A percentile compares a stretch with the other conserved stretches of the same genome.
Evolutionary conservation across 1,139 yeast genomes (phyloP).

Genomic region (Saccharomyces uvarum): DNA sequence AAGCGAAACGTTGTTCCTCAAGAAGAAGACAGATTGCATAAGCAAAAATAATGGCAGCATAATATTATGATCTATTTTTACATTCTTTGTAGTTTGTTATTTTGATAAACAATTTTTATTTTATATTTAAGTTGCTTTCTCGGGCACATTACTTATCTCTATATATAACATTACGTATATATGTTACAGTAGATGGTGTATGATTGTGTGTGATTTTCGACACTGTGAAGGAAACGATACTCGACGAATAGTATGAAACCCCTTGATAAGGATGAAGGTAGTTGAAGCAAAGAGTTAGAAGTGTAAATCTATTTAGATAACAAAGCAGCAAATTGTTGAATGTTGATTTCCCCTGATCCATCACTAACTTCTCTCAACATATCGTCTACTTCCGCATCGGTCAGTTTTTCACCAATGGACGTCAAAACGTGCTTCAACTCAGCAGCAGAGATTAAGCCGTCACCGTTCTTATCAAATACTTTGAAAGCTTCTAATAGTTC

Average conservation of each 20-base stretch:
- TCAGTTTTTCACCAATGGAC: slow-evolving; percentile 90
- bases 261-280: slow-evolving; percentile 1
- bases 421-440: slow-evolving; percentile 95
- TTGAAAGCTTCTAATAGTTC: slow-evolving; percentile 96
- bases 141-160: neutral
- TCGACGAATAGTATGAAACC: neutral
- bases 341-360: slow-evolving; percentile 93
- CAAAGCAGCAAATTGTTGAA: slow-evolving; percentile 85
- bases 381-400: slow-evolving; percentile 93
- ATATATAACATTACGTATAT: neutral
- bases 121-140: slow-evolving; percentile 1
- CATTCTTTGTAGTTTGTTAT: neutral
- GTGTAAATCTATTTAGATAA: slow-evolving; percentile 37
- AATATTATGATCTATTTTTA: neutral
- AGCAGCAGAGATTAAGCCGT: slow-evolving; percentile 92
- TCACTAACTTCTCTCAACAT: slow-evolving; percentile 95
- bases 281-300: neutral
- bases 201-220: neutral
- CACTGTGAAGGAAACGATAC: neutral
- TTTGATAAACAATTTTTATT: neutral
- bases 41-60: slow-evolving; percentile 2
- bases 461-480: slow-evolving; percentile 83
- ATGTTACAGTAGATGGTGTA: neutral
- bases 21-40: slow-evolving; percentile 29
- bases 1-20: slow-evolving; percentile 35